phyloP scores from a whole-genome alignment of 225 moss, liverwort and hornwort species.

The Physcomitrium patens region DNA sequence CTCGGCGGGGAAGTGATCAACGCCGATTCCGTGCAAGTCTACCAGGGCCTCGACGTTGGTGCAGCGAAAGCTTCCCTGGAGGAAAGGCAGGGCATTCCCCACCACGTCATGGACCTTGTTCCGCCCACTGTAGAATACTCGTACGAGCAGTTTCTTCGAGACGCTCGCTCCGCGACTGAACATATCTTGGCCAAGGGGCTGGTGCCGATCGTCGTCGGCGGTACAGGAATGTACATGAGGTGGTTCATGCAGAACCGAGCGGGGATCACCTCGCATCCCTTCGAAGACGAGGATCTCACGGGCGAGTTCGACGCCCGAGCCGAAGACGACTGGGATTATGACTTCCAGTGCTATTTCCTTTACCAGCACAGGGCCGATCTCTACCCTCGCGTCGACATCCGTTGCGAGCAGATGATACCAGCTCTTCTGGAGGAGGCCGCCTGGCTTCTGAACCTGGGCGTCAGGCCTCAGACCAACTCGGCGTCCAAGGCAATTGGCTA shows the following conservation, averaged over 20 bases:
- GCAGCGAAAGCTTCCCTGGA: conserved; percentile 17
- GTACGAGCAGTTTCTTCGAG: conserved; percentile 20
- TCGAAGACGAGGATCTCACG: conserved; percentile 25
- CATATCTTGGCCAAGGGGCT: conserved; percentile 20
- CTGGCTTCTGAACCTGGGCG: conserved; percentile 24
- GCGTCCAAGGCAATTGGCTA: conserved; percentile 35
- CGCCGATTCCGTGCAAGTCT: conserved; percentile 34
- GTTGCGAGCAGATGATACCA: conserved; percentile 34
- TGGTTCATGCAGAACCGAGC: conserved; percentile 35
- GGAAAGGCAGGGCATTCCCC: conserved; percentile 29
- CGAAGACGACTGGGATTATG: conserved; percentile 20
- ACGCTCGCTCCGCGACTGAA: conserved; percentile 14
- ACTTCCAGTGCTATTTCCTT: conserved; percentile 34
- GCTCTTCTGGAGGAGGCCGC: conserved; percentile 25
- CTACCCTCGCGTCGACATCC: conserved; percentile 26
- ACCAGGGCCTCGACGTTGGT: conserved; percentile 40
- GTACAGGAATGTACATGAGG: conserved; percentile 45
- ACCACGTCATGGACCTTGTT: conserved; percentile 32
- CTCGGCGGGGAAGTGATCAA: conserved; percentile 33
- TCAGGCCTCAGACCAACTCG: conserved; percentile 12
- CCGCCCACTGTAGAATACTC: conserved; percentile 21
- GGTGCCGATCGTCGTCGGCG: conserved; percentile 41
- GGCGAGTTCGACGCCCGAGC: background rate
- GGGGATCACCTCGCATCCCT: conserved; percentile 30
- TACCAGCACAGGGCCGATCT: conserved; percentile 30